Evolutionary conservation across 192 early-diverging fungal genomes (phyloP).

Genomic region (Chytriomyces sp.): DNA sequence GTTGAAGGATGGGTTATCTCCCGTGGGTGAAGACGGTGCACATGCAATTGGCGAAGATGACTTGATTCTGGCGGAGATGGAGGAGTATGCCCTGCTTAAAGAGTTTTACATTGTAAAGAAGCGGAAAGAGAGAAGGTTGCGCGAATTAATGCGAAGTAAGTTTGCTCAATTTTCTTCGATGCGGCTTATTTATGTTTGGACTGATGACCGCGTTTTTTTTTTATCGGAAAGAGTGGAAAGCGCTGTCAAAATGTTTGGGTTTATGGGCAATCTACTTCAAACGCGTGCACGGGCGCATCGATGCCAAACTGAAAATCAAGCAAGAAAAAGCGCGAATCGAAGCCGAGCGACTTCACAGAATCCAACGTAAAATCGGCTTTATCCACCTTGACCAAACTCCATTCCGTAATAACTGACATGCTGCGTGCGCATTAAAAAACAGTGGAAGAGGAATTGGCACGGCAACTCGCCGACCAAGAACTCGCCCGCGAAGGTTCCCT

Average conservation of each 20-base stretch:
- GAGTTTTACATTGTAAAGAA: slow-evolving; percentile 34
- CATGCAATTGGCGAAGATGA: slow-evolving; percentile 8
- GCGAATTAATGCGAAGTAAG: slow-evolving; percentile 26
- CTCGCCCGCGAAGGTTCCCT: slow-evolving; percentile 7
- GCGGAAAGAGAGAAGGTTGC: slow-evolving; percentile 21
- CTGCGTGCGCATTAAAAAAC: background rate
- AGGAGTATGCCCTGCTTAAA: slow-evolving; percentile 30
- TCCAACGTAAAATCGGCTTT: slow-evolving; percentile 4
- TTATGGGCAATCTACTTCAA: slow-evolving; percentile 26
- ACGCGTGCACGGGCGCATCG: slow-evolving; percentile 12
- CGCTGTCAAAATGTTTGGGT: slow-evolving; percentile 1
- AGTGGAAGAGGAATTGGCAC: slow-evolving; percentile 29
- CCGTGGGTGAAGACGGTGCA: background rate
- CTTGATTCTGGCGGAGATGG: slow-evolving; percentile 23
- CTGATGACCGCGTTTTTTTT: background rate
- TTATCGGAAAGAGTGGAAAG: slow-evolving; percentile 5
- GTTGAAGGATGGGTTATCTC: background rate
- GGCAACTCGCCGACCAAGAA: slow-evolving; percentile 25
- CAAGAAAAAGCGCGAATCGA: slow-evolving; percentile 15
- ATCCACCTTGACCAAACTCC: background rate
- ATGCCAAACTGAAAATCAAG: slow-evolving; percentile 1
- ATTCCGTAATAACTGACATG: background rate
- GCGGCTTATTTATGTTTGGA: background rate
- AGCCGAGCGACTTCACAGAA: slow-evolving; percentile 7
- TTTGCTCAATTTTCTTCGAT: background rate